These are phyloP conservation scores for Dactylonectria macrodidyma DNA, from an alignment of 2,329 filamentous ascomycete genomes.

Conservation along the genomic window DNA sequence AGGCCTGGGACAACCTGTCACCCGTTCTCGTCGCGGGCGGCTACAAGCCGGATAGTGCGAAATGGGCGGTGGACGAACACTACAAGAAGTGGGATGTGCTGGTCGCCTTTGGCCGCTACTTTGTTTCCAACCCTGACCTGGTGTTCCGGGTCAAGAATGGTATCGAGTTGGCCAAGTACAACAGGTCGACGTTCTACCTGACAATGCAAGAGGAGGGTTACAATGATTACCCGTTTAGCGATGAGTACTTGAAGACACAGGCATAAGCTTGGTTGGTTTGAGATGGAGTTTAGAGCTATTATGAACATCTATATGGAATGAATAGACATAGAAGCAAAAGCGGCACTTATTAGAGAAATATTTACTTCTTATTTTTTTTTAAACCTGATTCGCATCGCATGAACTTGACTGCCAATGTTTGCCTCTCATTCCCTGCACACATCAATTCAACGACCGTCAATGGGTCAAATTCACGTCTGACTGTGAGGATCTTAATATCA, in stretches of 20 bases:
- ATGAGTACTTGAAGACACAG: background rate
- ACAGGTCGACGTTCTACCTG: conserved; percentile 46
- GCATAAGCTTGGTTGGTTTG: background rate
- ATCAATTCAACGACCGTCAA: too few relatives aligned
- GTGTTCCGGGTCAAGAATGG: conserved; percentile 46
- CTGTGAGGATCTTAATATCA: too few relatives aligned
- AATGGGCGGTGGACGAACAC: conserved; percentile 39
- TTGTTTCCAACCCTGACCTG: conserved; percentile 49
- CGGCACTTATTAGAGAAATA: too few relatives aligned
- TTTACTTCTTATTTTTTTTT: too few relatives aligned
- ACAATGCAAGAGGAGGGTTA: conserved; percentile 38
- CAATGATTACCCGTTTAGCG: conserved; percentile 41
- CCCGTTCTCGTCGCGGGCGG: conserved; percentile 48
- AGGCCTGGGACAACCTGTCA: conserved; percentile 49
- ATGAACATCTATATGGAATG: too few relatives aligned
- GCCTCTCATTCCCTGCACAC: too few relatives aligned
- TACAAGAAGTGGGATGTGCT: conserved; percentile 50
- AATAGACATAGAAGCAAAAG: too few relatives aligned
- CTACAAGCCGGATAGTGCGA: conserved; percentile 41
- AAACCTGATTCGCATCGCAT: too few relatives aligned
- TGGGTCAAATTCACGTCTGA: too few relatives aligned
- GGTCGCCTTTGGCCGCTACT: conserved; percentile 49
- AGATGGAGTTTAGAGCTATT: background rate
- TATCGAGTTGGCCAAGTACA: conserved; percentile 43
- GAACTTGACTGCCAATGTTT: too few relatives aligned